These are phyloP conservation scores for Rhypophila decipiens DNA, from an alignment of 495 filamentous ascomycete species.

Conservation along the genomic window DNA sequence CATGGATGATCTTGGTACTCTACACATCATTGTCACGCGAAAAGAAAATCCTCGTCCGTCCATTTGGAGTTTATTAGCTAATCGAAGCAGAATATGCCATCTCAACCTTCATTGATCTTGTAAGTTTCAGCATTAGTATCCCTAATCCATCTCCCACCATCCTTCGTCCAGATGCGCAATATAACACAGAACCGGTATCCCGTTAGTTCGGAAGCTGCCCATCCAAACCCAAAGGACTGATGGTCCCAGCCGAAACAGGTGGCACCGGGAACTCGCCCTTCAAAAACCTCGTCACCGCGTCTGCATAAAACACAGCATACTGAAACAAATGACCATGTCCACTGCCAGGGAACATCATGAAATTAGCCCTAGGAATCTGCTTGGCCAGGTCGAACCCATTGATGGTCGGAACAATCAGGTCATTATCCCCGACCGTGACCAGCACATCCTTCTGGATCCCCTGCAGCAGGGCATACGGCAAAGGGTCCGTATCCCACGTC, in stretches of 20 bases:
- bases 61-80: no score
- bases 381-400: conserved; percentile 2
- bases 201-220: no score
- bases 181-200: no score
- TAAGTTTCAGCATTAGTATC: no score
- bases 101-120: no score
- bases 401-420: not conserved
- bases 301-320: conserved; percentile 1
- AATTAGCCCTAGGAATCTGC: not conserved
- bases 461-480: conserved; percentile 4
- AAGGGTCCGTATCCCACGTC: not conserved
- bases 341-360: conserved; percentile 1
- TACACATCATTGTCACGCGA: no score
- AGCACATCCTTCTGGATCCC: not conserved
- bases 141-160: no score
- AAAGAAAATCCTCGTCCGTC: no score
- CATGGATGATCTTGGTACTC: no score
- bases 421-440: conserved; percentile 1
- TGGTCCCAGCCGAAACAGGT: not conserved
- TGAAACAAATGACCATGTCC: conserved; percentile 4
- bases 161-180: no score
- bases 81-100: no score
- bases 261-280: not conserved
- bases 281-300: not conserved
- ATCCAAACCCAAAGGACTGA: not conserved